phyloP scores from a whole-genome alignment of 345 rosid genomes.

The Euphorbia lathyris region DNA sequence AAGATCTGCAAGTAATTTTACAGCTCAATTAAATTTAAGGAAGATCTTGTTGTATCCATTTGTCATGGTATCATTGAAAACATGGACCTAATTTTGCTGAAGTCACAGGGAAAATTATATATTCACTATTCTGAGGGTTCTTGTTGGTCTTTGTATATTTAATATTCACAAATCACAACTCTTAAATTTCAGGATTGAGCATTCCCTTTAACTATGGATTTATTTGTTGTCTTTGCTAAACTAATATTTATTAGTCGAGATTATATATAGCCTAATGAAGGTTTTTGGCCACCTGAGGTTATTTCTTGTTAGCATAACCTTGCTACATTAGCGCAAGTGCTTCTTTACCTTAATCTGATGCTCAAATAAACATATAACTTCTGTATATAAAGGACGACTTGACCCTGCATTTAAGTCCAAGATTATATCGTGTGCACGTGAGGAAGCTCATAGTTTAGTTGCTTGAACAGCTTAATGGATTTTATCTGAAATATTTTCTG shows the following conservation, averaged over 20 bases:
- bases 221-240: neutral
- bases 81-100: neutral
- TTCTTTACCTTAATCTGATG: neutral
- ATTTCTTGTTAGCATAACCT: neutral
- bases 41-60: neutral
- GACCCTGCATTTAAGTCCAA: neutral
- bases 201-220: neutral
- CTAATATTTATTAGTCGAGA: neutral
- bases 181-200: neutral
- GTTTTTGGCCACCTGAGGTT: neutral
- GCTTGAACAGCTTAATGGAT: neutral
- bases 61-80: neutral
- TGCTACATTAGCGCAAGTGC: neutral
- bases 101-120: neutral
- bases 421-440: too few species aligned
- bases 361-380: neutral
- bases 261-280: neutral
- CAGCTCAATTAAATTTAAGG: neutral
- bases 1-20: neutral
- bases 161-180: neutral
- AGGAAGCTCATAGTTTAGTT: neutral
- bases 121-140: neutral
- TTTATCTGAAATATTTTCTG: neutral
- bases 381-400: neutral
- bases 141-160: neutral